A percentile compares a stretch with the other conserved stretches of the same genome.
These are phyloP conservation scores for Annulohypoxylon bovei DNA, from an alignment of 495 filamentous ascomycete genomes.

Conservation along the genomic window DNA sequence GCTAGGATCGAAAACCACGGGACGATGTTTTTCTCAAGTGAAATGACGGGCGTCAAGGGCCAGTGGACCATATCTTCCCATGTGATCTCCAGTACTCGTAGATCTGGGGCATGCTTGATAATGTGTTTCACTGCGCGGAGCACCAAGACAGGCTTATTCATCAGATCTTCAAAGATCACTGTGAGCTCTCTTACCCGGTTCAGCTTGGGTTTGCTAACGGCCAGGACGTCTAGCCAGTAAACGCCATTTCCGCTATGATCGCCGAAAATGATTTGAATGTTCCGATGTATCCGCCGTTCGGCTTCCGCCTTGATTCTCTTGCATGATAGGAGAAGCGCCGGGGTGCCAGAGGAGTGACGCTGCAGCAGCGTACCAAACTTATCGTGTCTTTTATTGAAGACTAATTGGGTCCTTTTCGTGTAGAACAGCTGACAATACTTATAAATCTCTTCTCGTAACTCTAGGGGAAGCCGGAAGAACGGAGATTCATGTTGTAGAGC, in stretches of 20 bases:
- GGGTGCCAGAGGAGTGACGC: neutral
- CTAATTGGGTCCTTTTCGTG: neutral
- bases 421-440: neutral
- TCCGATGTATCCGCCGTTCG: neutral
- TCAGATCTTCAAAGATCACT: neutral
- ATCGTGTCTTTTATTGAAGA: neutral
- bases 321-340: neutral
- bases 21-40: neutral
- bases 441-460: neutral
- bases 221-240: neutral
- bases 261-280: neutral
- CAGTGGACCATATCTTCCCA: neutral
- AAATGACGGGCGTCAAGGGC: neutral
- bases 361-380: neutral
- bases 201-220: neutral
- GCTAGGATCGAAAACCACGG: slow-evolving; percentile 2
- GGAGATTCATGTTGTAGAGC: neutral
- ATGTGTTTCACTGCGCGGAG: neutral
- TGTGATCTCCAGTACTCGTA: neutral
- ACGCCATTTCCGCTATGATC: neutral
- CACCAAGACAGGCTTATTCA: neutral
- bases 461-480: neutral
- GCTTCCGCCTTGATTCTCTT: slow-evolving; percentile 7
- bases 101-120: neutral
- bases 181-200: neutral